These are phyloP conservation scores for Raffaelea albimanens DNA, from an alignment of 2,329 filamentous ascomycete genomes.

Conservation along the genomic window DNA sequence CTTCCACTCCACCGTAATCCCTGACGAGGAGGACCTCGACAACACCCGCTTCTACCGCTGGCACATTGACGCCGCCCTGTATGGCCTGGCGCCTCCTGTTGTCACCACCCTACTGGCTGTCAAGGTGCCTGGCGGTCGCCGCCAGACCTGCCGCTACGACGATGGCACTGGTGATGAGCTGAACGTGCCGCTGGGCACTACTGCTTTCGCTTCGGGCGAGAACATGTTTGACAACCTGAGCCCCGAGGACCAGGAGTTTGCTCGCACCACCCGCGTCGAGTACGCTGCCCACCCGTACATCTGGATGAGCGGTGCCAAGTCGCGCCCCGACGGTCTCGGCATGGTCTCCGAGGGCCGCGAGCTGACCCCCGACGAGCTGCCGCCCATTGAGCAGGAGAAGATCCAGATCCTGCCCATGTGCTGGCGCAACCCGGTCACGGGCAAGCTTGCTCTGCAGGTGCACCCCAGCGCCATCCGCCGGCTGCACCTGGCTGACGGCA, in stretches of 20 bases:
- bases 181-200: constrained; percentile 63
- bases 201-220: constrained; percentile 64
- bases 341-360: constrained; percentile 48
- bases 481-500: constrained; percentile 57
- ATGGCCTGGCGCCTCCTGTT: constrained; percentile 63
- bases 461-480: constrained; percentile 64
- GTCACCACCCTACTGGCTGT: constrained; percentile 67
- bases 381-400: constrained; percentile 54
- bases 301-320: constrained; percentile 66
- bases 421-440: constrained; percentile 68
- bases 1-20: constrained; percentile 59
- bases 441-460: constrained; percentile 59
- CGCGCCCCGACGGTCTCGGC: constrained; percentile 61
- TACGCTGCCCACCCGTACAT: constrained; percentile 75
- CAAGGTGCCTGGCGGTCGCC: constrained; percentile 52
- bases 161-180: constrained; percentile 59
- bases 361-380: constrained; percentile 48
- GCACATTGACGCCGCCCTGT: constrained; percentile 74
- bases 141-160: constrained; percentile 56
- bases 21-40: constrained; percentile 38
- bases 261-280: constrained; percentile 56
- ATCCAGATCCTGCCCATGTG: constrained; percentile 67
- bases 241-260: constrained; percentile 57
- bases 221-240: constrained; percentile 60
- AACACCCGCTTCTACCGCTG: constrained; percentile 60